Base-by-base conservation (phyloP, 2,329 filamentous ascomycete genomes). In the Hyphodiscus sp. region DNA sequence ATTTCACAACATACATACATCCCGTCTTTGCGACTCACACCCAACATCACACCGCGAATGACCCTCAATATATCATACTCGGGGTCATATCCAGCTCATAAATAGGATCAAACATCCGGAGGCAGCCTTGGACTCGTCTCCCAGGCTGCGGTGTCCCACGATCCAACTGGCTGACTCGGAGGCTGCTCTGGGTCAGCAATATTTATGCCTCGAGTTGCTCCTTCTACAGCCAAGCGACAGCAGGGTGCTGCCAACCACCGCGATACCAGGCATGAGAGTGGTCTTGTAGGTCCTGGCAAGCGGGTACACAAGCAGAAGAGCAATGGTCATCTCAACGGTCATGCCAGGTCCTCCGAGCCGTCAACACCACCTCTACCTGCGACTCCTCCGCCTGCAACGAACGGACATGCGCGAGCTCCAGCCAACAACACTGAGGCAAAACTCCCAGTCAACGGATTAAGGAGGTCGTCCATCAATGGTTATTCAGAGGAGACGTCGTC, bases 261-360 rank as follows among this genome's bases (percentile, higher is more conserved):
- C 75, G 86, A 86, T 73, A 82, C 78, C 67, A 83, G 87, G 71
- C 87, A 95, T 74, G 91, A 96, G 74, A 91, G 89, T 85, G 90
- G 89, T 68, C 78, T 90, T 71, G 86, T 91, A 78, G 85, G 85
- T 67, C 83, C 87, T 50, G 86, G 85, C 62, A 89, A 85, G 76
- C 84, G 85, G 58, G 62, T 68, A 41, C 61, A 60, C 58, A 79
- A 77, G 69, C 76, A 79, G 67, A 79, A 76, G 67, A 79, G 77
- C 56, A 78, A 76, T 71, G 74, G 75, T 62, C 71, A 79, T 65
- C 67, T 80, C 66, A 79, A 78, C 70, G 76, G 74, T 60, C 72
- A 68, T 63, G 67, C 73, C 52, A 74, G 73, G 69, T 70, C 72
- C 61, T 62, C 68, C 63, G 70, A 65, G 59, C 69, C 69, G 59